phyloP scores from a whole-genome alignment of 495 filamentous ascomycete genomes.

The Aspergillus kassunensis region DNA sequence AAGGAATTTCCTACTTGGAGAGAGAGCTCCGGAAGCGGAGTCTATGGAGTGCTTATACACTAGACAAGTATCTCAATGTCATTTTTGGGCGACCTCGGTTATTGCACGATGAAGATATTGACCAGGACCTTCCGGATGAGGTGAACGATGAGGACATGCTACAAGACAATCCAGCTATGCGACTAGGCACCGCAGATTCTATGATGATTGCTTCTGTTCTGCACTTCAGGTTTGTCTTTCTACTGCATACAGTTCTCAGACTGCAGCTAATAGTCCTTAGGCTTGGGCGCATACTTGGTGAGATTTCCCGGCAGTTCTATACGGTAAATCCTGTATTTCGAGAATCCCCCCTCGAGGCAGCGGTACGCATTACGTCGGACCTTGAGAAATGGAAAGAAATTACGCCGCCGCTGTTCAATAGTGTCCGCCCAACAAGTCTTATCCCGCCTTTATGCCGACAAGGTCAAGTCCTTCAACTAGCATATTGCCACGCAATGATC shows the following conservation, averaged over 20 bases:
- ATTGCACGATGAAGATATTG: slow-evolving; percentile 50
- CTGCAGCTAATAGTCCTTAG: slow-evolving; percentile 19
- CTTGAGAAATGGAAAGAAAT: slow-evolving; percentile 38
- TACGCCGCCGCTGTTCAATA: slow-evolving; percentile 43
- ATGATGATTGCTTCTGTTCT: slow-evolving; percentile 49
- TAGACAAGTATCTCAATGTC: slow-evolving; percentile 56
- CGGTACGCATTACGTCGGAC: slow-evolving; percentile 33
- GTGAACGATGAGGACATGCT: slow-evolving; percentile 54
- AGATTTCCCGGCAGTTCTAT: slow-evolving; percentile 48
- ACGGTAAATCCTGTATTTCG: slow-evolving; percentile 39
- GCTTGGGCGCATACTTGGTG: slow-evolving; percentile 40
- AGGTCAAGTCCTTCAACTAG: slow-evolving; percentile 49
- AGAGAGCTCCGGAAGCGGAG: slow-evolving; percentile 47
- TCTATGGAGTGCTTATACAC: slow-evolving; percentile 54
- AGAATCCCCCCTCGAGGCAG: slow-evolving; percentile 37
- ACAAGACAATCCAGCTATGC: slow-evolving; percentile 31
- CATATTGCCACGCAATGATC: slow-evolving; percentile 52
- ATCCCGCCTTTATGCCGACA: slow-evolving; percentile 52
- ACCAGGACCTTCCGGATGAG: slow-evolving; percentile 49
- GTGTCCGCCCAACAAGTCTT: slow-evolving; percentile 42
- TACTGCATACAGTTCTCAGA: slow-evolving; percentile 1
- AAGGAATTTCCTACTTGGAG: slow-evolving; percentile 33
- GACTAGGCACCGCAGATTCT: slow-evolving; percentile 33
- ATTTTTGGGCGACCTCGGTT: slow-evolving; percentile 51
- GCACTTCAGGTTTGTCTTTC: slow-evolving; percentile 34